These are phyloP conservation scores for Cymbopogon flexuosus DNA, from an alignment of 202 grass and related monocot species.

Conservation along the genomic window DNA sequence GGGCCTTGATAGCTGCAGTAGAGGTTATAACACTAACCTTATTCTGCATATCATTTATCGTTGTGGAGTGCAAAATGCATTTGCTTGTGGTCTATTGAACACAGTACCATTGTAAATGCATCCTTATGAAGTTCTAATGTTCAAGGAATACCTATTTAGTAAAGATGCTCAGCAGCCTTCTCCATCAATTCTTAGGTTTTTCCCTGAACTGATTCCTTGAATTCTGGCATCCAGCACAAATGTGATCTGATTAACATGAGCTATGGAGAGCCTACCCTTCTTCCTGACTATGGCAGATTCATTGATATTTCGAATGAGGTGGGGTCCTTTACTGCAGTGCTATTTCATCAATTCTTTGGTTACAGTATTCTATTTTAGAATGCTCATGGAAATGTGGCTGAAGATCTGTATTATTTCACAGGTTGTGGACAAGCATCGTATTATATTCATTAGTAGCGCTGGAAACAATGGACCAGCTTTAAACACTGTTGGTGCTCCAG, in stretches of 20 bases:
- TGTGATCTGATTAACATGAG: constrained; percentile 99
- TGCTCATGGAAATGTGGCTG: constrained; percentile 29
- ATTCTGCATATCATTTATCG: constrained; percentile 27
- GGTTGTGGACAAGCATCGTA: constrained; percentile 84
- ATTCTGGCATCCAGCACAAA: constrained; percentile 76
- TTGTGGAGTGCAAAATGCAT: constrained; percentile 29
- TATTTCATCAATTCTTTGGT: constrained; percentile 23
- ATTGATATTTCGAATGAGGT: constrained; percentile 97
- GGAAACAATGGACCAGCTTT: constrained; percentile 90
- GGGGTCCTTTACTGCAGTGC: constrained; percentile 20
- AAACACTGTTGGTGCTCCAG: constrained; percentile 91
- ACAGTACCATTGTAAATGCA: constrained; percentile 12
- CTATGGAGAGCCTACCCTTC: constrained; percentile 85
- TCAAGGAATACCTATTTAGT: not conserved
- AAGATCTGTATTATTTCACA: constrained; percentile 39
- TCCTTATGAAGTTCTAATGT: constrained; percentile 8
- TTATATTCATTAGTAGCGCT: constrained; percentile 97
- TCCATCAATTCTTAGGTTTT: constrained; percentile 11
- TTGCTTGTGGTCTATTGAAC: constrained; percentile 10
- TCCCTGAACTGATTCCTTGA: constrained; percentile 19
- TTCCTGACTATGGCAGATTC: constrained; percentile 96
- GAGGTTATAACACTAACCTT: constrained; percentile 54
- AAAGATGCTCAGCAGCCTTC: constrained; percentile 11
- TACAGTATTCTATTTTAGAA: constrained; percentile 8
- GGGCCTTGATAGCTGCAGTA: constrained; percentile 92